A percentile compares a stretch with the other conserved stretches of the same genome.
Evolutionary conservation across 2,329 filamentous ascomycete genomes (phyloP).

Genomic region (Penicillium sp.): DNA sequence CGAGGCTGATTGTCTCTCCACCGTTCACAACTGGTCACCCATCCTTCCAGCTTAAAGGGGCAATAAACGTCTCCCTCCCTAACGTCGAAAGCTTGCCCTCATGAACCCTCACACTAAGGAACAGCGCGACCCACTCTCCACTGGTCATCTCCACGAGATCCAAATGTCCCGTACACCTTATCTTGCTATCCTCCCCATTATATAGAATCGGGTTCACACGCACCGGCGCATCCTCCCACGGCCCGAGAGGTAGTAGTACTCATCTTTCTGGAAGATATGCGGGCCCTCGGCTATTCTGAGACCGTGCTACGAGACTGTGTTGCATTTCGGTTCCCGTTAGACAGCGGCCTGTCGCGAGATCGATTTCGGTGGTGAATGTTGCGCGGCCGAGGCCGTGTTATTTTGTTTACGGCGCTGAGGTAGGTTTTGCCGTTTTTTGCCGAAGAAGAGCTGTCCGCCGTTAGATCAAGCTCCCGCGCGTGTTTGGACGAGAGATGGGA

Average conservation of each 20-base stretch:
- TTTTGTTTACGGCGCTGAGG: too few relatives aligned
- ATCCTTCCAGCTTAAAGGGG: not conserved
- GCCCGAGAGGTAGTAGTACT: slow-evolving; percentile 30
- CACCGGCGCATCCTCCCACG: not conserved
- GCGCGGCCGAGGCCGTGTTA: slow-evolving; percentile 9
- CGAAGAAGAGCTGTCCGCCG: too few relatives aligned
- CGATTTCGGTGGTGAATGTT: too few relatives aligned
- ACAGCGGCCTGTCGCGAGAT: too few relatives aligned
- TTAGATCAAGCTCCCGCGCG: too few relatives aligned
- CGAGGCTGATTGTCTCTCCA: not conserved
- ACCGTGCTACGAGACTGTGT: not conserved
- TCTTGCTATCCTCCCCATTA: not conserved
- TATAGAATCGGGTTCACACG: not conserved
- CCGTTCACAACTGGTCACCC: not conserved
- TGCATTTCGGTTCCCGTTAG: slow-evolving; percentile 3
- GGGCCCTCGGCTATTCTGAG: slow-evolving; percentile 25
- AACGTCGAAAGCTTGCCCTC: not conserved
- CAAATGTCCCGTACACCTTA: not conserved
- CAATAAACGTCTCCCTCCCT: not conserved
- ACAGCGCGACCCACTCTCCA: not conserved
- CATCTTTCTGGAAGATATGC: slow-evolving; percentile 32
- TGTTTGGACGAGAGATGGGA: too few relatives aligned
- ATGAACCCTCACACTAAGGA: not conserved
- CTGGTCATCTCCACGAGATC: not conserved
- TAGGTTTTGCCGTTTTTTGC: too few relatives aligned